These are phyloP conservation scores for Phylloporus sp. DNA, from an alignment of 768 basidiomycete species.

Conservation along the genomic window DNA sequence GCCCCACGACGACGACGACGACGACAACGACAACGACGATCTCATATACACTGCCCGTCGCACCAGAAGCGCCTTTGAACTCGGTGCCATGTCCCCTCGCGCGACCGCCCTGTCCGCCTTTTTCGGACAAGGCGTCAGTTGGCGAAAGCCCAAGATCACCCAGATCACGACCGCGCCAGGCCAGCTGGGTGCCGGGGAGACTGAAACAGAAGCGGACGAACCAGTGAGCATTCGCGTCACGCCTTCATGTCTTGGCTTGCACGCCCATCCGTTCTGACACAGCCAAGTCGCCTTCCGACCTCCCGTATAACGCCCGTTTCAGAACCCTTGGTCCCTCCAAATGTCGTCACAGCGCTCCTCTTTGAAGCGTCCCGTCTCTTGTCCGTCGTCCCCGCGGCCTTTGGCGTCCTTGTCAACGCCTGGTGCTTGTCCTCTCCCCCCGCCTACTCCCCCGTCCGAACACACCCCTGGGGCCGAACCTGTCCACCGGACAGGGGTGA, in stretches of 20 bases:
- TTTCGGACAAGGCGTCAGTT: slow-evolving; percentile 25
- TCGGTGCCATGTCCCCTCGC: slow-evolving; percentile 9
- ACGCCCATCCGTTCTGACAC: neutral
- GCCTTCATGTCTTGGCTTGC: slow-evolving; percentile 1
- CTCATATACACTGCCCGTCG: slow-evolving; percentile 20
- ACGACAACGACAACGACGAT: neutral
- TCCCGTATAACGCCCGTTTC: slow-evolving; percentile 54
- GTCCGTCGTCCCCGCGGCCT: slow-evolving; percentile 65
- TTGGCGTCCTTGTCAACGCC: slow-evolving; percentile 60
- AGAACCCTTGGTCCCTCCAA: slow-evolving; percentile 46
- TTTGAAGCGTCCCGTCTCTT: slow-evolving; percentile 69
- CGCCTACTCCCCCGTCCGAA: slow-evolving; percentile 8
- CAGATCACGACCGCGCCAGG: slow-evolving; percentile 63
- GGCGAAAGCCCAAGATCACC: slow-evolving; percentile 35
- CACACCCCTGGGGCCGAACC: slow-evolving; percentile 26
- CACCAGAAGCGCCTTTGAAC: slow-evolving; percentile 20
- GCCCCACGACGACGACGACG: neutral
- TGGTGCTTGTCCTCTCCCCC: slow-evolving; percentile 50
- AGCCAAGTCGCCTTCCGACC: slow-evolving; percentile 68
- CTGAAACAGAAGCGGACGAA: slow-evolving; percentile 75
- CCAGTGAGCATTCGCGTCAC: slow-evolving; percentile 44
- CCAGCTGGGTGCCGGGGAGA: slow-evolving; percentile 62
- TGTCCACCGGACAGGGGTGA: slow-evolving; percentile 54
- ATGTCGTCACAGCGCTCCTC: slow-evolving; percentile 49
- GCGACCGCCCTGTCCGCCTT: slow-evolving; percentile 20